These are phyloP conservation scores for Asterochloris sp. DNA, from an alignment of 139 green algal genomes.

Conservation along the genomic window DNA sequence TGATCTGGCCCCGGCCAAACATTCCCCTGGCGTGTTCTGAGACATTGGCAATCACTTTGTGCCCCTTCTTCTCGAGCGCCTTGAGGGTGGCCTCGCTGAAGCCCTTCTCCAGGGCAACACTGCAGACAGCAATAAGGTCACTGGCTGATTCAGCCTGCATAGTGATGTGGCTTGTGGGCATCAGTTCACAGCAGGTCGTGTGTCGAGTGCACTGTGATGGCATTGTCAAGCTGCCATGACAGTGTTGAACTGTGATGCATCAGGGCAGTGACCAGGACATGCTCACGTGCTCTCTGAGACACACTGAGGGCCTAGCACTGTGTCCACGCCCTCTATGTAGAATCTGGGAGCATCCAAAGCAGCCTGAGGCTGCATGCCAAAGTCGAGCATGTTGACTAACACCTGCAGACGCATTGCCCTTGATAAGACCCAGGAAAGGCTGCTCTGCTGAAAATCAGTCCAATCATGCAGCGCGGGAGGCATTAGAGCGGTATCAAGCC, in stretches of 20 bases:
- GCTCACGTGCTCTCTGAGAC: constrained; percentile 30
- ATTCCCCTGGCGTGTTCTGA: constrained; percentile 20
- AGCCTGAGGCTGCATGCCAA: constrained; percentile 59
- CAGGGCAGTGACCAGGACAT: background rate
- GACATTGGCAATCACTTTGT: constrained; percentile 23
- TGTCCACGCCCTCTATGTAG: constrained; percentile 48
- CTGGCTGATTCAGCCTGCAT: no score
- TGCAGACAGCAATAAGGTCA: background rate
- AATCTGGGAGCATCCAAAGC: constrained; percentile 66
- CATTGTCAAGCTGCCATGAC: background rate
- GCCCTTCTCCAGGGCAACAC: constrained; percentile 35
- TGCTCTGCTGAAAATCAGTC: no score
- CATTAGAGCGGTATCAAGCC: no score
- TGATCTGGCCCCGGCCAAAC: constrained; percentile 64
- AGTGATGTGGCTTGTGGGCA: no score
- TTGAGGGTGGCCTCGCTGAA: constrained; percentile 18
- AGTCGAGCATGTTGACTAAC: constrained; percentile 63
- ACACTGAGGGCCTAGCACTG: constrained; percentile 28
- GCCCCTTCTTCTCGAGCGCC: constrained; percentile 34
- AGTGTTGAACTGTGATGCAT: background rate
- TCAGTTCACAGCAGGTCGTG: no score
- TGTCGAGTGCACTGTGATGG: no score
- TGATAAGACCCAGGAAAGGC: no score
- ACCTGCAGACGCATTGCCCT: constrained; percentile 28
- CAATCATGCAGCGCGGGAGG: no score